Evolutionary conservation across 345 rosid species (phyloP), one percentile per base, ranked within the genome.

Genomic region (Excoecaria agallocha): DNA sequence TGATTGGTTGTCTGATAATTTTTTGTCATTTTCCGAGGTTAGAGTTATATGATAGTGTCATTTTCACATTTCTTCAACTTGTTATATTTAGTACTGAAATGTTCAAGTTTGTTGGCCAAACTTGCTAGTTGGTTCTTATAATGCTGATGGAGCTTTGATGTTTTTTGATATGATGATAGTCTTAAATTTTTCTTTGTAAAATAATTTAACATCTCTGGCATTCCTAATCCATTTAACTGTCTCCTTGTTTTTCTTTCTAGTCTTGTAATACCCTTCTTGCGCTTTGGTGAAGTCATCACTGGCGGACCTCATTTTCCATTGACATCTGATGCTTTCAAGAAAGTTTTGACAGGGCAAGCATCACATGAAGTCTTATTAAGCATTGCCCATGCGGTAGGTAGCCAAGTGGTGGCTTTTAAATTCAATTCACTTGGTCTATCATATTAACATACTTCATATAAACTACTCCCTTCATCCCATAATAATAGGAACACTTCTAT

Each of bases 231-330:
- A 38, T 66, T 54, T 72, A 1, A 67, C 68, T 73, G 81, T 71
- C 83, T 66, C 72, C 65, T 24, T 80, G 20, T 80, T 77, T 78
- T 69, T 16, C 62, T 52, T 80, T 76, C 75, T 77, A 94, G 98
- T 80, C 89, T 94, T 74, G 72, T 94, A 59, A 87, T 94, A 68
- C 98, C 98, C 39, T 94, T 94, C 90, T 83, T 94, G 89, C 96
- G 98, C 50, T 82, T 94, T 66, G 98, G 97, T 8, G 98, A 94
- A 84, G 65, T 68, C 48, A 48, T 94, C 15, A 69, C 87, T 3
- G 97, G 97, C n/a, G 98, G 98, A 69, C 83, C 96, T 62, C 97
- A 87, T 87, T 94, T 94, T 84, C 90, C 97, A 12, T 81, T 94
- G 69, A 88, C 93, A 56, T 81, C 98, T 35, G 98, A 91, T 85